These are phyloP conservation scores for Lyophyllum shimeji DNA, from an alignment of 768 basidiomycete genomes.

Conservation along the genomic window DNA sequence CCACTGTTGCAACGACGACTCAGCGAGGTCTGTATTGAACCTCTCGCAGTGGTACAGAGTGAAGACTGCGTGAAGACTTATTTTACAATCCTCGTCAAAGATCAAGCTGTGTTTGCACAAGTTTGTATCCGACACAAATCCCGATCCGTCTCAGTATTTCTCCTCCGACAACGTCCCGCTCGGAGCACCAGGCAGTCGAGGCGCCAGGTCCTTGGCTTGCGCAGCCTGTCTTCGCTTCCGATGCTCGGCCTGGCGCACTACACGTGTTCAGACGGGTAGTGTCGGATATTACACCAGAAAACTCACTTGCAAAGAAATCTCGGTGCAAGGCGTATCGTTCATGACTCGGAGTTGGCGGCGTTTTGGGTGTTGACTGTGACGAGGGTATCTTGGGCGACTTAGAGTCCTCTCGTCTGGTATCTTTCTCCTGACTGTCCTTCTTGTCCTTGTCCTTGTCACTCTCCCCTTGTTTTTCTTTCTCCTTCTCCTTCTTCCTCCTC, in stretches of 20 bases:
- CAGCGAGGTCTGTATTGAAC: neutral
- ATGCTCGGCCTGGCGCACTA: conserved; percentile 77
- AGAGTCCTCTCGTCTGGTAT: conserved; percentile 27
- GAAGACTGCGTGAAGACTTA: neutral
- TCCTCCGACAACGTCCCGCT: conserved; percentile 23
- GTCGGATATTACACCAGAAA: neutral
- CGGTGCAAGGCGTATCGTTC: conserved; percentile 81
- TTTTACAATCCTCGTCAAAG: conserved; percentile 2
- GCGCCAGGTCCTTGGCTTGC: conserved; percentile 69
- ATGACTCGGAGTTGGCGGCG: conserved; percentile 50
- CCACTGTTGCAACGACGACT: conserved; percentile 3
- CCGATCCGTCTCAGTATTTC: conserved; percentile 14
- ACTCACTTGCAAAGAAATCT: conserved; percentile 65
- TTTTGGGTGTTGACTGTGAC: conserved; percentile 28
- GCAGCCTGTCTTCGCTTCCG: conserved; percentile 64
- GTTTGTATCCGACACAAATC: conserved; percentile 9
- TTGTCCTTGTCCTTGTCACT: conserved; percentile 37
- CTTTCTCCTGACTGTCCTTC: conserved; percentile 36
- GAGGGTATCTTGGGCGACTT: conserved; percentile 28
- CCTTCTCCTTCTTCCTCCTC: conserved; percentile 55
- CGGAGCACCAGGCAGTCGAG: conserved; percentile 68
- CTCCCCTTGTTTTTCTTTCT: conserved; percentile 45
- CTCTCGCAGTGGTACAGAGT: neutral
- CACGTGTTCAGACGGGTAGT: neutral
- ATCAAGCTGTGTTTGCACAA: conserved; percentile 3